Percentiles rank a stretch among this genome's conserved stretches.
These are phyloP conservation scores for Trypanosoma grayi DNA, from an alignment of 208 protist species.

Conservation along the genomic window DNA sequence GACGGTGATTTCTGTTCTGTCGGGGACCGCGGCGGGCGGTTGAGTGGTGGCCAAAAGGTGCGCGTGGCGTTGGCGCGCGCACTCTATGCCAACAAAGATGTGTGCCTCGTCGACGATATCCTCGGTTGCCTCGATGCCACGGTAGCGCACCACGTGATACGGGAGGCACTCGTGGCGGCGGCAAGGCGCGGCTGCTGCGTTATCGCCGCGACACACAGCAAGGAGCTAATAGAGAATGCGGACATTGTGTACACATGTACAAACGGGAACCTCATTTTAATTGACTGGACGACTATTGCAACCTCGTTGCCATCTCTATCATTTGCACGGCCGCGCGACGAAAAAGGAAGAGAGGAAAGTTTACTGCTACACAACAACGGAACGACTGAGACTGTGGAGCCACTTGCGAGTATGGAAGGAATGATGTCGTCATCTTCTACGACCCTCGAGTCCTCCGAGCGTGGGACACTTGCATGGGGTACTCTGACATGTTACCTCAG, in stretches of 20 bases:
- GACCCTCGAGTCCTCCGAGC: conserved; percentile 15
- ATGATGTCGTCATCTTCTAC: too few relatives aligned
- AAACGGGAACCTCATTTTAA: conserved; percentile 9
- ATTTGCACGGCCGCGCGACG: too few relatives aligned
- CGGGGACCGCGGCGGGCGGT: conserved; percentile 37
- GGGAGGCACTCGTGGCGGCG: conserved; percentile 1
- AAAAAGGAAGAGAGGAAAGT: background rate
- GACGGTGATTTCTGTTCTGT: conserved; percentile 58
- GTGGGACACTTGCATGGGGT: conserved; percentile 17
- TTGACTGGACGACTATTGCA: background rate
- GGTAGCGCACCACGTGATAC: conserved; percentile 36
- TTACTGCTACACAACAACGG: too few relatives aligned
- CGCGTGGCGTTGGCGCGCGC: conserved; percentile 47
- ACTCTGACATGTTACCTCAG: conserved; percentile 21
- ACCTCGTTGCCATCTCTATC: too few relatives aligned
- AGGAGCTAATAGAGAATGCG: conserved; percentile 20
- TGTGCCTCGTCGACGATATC: conserved; percentile 75
- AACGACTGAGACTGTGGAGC: too few relatives aligned
- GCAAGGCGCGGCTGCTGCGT: conserved; percentile 7
- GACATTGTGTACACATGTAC: conserved; percentile 24
- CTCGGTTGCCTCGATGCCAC: conserved; percentile 74
- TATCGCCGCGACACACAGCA: conserved; percentile 29
- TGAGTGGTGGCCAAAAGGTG: conserved; percentile 56
- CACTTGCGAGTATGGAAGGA: too few relatives aligned
- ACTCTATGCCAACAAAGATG: conserved; percentile 39